Percentiles rank a stretch among this genome's conserved stretches.
phyloP scores from a whole-genome alignment of 805 yeast species.

The Ogataea siamensis region DNA sequence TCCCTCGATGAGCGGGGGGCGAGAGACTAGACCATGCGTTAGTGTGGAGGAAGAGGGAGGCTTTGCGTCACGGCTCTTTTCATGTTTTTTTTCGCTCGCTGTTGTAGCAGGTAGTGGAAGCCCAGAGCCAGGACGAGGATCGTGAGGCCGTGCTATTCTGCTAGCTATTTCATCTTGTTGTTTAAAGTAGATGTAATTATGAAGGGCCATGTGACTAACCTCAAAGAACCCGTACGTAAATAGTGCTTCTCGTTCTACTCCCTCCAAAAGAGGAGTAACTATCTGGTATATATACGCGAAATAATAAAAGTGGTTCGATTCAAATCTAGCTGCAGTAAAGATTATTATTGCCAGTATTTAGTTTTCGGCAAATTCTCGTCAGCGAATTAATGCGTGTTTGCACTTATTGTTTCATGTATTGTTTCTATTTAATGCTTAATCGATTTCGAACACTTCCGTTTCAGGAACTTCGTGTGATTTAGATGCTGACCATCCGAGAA shows the following conservation, averaged over 20 bases:
- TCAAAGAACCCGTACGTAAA: too few relatives aligned
- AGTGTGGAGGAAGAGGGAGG: too few relatives aligned
- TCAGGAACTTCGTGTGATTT: neutral
- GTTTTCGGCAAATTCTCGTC: neutral
- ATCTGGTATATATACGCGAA: neutral
- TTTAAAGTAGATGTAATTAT: constrained; percentile 43
- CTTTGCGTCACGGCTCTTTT: neutral
- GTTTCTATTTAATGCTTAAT: constrained; percentile 4
- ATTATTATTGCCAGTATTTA: neutral
- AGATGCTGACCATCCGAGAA: constrained; percentile 3
- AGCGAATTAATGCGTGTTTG: neutral
- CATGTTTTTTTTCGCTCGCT: neutral
- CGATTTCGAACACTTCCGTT: constrained; percentile 4
- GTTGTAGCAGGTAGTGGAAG: neutral
- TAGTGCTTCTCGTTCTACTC: neutral
- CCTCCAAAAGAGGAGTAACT: too few relatives aligned
- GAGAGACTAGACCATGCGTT: too few relatives aligned
- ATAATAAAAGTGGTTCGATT: constrained; percentile 9
- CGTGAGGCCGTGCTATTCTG: constrained; percentile 39
- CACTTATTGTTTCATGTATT: constrained; percentile 2
- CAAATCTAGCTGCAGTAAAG: neutral
- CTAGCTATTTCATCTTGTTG: constrained; percentile 37
- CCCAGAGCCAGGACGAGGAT: constrained; percentile 25
- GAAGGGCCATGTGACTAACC: constrained; percentile 38
- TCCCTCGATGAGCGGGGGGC: too few relatives aligned